Conservation (phyloP, 148 eudicot species). For the Polygonum maritimum region DNA sequence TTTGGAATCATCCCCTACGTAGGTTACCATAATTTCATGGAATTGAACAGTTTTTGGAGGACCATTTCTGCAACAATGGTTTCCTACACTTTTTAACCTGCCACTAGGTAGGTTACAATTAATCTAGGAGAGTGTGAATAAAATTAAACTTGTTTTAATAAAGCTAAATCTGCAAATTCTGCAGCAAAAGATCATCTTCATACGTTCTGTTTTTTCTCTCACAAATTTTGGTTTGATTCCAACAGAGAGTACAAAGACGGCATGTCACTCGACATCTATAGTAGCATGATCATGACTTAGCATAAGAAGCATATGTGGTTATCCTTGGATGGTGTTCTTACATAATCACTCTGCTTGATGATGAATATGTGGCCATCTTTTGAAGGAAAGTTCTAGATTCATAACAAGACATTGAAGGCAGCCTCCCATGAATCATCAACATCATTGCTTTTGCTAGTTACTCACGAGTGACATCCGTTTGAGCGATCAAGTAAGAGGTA, state of each 20-base stretch:
- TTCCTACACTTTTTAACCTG: background rate
- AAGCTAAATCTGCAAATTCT: no score
- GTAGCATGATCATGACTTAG: background rate
- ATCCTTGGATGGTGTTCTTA: background rate
- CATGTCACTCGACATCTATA: background rate
- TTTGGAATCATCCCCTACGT: background rate
- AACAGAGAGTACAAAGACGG: background rate
- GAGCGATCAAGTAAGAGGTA: background rate
- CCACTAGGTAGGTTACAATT: no score
- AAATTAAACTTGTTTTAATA: no score
- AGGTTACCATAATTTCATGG: background rate
- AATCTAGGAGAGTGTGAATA: no score
- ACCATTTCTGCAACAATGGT: background rate
- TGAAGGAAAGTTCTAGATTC: background rate
- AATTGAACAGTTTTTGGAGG: conserved; percentile 7
- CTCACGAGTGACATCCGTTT: background rate
- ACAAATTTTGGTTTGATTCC: no score
- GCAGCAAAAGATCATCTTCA: no score
- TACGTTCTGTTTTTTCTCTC: no score
- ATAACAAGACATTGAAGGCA: background rate
- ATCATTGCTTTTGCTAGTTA: background rate
- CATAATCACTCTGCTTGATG: background rate
- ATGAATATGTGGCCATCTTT: background rate
- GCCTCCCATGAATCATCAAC: conserved; percentile 9
- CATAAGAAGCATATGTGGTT: background rate